Evolutionary conservation across 140 eudicot genomes (phyloP), one percentile per base, ranked within the genome.

Genomic region (Eryngium alpinum): DNA sequence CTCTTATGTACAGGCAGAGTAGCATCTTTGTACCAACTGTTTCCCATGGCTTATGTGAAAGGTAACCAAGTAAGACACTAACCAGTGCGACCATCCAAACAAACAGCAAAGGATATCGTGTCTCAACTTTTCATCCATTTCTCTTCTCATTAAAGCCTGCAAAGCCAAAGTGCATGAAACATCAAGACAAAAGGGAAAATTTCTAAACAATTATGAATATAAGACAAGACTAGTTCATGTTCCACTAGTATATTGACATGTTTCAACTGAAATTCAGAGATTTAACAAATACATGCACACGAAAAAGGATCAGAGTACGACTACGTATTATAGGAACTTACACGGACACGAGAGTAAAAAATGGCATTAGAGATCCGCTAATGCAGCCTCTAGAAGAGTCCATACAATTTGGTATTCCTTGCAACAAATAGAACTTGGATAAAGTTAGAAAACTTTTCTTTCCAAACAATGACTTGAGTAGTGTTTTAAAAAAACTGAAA

Each of bases 51-150:
- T 81, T 22, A 73, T 84, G 87, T 77, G 90, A 51, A 73, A 78
- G 73, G 86, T 85, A 88, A 65, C 94, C 92, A 56, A 88, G 84
- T 69, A 63, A 75, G 60, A 87, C 76, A 53, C 94, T 81, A 75
- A 78, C 72, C 74, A 88, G 77, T 52, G 94, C 89, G 51, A 90
- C 92, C 87, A 87, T 86, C 57, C 84, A 85, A 56, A 91, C 92
- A 86, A 84, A 85, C 78, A 88, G 77, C 66, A 88, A 65, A 15
- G 88, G 97, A 81, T 85, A 84, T 46, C 88, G 88, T 46, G 80
- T 81, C 78, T 86, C 88, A 22, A 62, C 88, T 79, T 74, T 84
- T 87, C 80, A 81, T 28, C 78, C 80, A 4, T 63, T 80, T 49
- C 62, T 85, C 67, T 82, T 83, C 83, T 87, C 85, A 88, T 33